Evolutionary conservation across 2,329 filamentous ascomycete genomes (phyloP).

Genomic region (Cryphonectria nitschkei): DNA sequence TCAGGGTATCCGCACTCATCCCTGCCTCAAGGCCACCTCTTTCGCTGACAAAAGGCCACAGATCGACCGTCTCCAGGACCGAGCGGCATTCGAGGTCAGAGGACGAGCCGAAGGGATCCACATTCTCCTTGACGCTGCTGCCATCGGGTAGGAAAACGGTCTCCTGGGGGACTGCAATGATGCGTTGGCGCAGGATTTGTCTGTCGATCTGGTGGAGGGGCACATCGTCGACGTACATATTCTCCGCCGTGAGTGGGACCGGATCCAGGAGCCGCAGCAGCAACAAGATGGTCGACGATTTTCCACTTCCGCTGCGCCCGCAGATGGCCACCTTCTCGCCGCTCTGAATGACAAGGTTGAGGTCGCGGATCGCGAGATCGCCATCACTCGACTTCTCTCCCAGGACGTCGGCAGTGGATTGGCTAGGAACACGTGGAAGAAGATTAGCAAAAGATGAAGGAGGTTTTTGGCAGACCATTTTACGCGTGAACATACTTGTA

Average conservation of each 20-base stretch:
- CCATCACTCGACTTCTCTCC: constrained; percentile 6
- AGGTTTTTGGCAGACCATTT: not conserved
- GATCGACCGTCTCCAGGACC: constrained; percentile 33
- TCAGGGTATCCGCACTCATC: constrained; percentile 48
- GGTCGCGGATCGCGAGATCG: constrained; percentile 35
- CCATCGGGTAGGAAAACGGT: constrained; percentile 46
- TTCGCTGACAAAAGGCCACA: constrained; percentile 33
- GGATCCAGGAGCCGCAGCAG: constrained; percentile 46
- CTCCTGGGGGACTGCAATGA: constrained; percentile 50
- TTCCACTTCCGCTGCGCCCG: constrained; percentile 41
- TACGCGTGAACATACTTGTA: not conserved
- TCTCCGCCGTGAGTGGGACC: constrained; percentile 28
- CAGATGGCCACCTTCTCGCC: constrained; percentile 41
- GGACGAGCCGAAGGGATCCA: constrained; percentile 37
- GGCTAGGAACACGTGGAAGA: not conserved
- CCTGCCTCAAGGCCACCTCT: constrained; percentile 34
- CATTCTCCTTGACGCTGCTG: constrained; percentile 39
- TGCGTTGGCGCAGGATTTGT: constrained; percentile 40
- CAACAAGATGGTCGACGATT: constrained; percentile 45
- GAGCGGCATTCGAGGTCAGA: constrained; percentile 31
- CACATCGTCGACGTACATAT: constrained; percentile 41
- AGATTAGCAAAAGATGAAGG: not conserved
- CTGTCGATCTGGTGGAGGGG: constrained; percentile 39
- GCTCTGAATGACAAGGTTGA: constrained; percentile 35
- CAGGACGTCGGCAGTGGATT: not conserved